A percentile compares a stretch with the other conserved stretches of the same genome.
phyloP scores from a whole-genome alignment of 768 basidiomycete species.

The Leucosporidium yakuticum region DNA sequence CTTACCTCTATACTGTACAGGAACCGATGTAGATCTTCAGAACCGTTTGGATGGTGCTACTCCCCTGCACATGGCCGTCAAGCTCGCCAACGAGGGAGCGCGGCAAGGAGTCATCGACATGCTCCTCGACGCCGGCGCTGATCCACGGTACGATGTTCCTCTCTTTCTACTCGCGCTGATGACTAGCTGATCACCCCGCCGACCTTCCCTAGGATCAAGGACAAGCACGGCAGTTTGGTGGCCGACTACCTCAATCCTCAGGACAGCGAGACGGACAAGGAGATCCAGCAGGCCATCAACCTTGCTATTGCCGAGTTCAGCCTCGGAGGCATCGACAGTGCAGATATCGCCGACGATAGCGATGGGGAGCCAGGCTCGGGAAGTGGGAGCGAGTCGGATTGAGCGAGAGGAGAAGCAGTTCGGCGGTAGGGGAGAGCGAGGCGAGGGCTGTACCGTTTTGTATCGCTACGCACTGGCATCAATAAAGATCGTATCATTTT shows the following conservation, averaged over 20 bases:
- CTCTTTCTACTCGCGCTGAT: neutral
- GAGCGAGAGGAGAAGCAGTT: neutral
- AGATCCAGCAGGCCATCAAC: constrained; percentile 46
- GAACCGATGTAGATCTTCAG: constrained; percentile 72
- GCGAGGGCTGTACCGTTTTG: neutral
- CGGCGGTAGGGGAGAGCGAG: neutral
- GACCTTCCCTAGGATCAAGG: constrained; percentile 54
- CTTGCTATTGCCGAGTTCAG: constrained; percentile 50
- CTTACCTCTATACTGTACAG: neutral
- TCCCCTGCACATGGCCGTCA: constrained; percentile 66
- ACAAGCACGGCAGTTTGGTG: constrained; percentile 60
- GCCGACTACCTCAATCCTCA: constrained; percentile 54
- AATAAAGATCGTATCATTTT: no score
- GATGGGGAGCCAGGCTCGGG: constrained; percentile 20
- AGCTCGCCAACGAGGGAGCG: constrained; percentile 54
- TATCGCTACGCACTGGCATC: no score
- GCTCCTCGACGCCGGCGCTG: constrained; percentile 72
- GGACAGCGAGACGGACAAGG: constrained; percentile 51
- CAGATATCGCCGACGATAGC: constrained; percentile 63
- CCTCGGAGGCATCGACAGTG: constrained; percentile 50
- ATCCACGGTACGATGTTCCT: constrained; percentile 53
- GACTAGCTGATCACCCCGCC: neutral
- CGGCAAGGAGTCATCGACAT: constrained; percentile 56
- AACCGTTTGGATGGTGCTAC: constrained; percentile 66
- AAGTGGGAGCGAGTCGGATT: constrained; percentile 29